Base-by-base conservation (phyloP, 1,284 basidiomycete genomes). In the Ganoderma sinense region DNA sequence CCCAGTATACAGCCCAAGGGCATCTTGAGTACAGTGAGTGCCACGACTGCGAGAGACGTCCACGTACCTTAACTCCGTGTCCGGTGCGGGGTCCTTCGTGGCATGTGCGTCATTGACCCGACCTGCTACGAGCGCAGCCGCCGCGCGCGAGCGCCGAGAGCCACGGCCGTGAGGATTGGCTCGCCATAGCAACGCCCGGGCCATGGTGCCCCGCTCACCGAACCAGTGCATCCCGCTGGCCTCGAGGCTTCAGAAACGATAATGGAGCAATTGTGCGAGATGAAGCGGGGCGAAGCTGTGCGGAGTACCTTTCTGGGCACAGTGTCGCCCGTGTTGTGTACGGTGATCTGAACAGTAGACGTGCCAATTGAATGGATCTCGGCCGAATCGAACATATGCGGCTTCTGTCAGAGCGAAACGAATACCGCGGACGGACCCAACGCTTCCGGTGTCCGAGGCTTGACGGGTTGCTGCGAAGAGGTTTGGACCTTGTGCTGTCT, bases 1-100 rank as follows among this genome's bases (percentile, higher is more conserved):
- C 66, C 68, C 48, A 71, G 66, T 31, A 69, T 70, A 23, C 68
- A 36, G 64, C 58, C 29, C 56, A 67, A 63, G 61, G 66, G 61
- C 36, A 40, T 40, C 31, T 40, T 62, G 61, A 64, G 68, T 66
- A 59, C 45, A 60, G 60, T 63, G 62, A 69, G 62, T 66, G 39
- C 18, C 23, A 26, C 55, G 18, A 20, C 43, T 66, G 53, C 20
- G 59, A 68, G 43, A 62, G 43, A 33, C 62, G 23, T 65, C 51
- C 69, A 71, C 69, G 68, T 67, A 73, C 68, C 64, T 66, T 62
- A 70, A 65, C 51, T 69, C 63, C 67, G 61, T 65, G 51, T 53
- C 31, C 23, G 64, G 41, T 43, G 53, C 64, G 55, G 62, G 36
- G 26, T 18, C 58, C 43, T 31, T 40, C 64, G 61, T 72, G 66